A percentile compares a stretch with the other conserved stretches of the same genome.
These are phyloP conservation scores for Beauveria bassiana DNA, from an alignment of 2,329 filamentous ascomycete species.

Conservation along the genomic window DNA sequence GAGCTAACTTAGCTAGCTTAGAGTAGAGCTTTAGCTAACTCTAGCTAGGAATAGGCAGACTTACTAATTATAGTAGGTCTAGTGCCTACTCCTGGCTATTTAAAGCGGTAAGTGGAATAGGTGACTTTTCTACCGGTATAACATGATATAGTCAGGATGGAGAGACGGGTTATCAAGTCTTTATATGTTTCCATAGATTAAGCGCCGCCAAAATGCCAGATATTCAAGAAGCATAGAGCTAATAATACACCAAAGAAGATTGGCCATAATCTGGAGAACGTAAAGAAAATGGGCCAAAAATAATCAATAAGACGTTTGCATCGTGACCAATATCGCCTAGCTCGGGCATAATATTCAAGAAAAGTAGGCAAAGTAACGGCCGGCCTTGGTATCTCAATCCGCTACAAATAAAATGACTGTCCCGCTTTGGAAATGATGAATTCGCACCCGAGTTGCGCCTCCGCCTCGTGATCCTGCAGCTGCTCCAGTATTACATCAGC, in stretches of 20 bases:
- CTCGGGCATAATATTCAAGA: not conserved
- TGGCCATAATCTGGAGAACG: not conserved
- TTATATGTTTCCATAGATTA: not conserved
- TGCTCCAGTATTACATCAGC: slow-evolving; percentile 61
- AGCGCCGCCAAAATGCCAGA: not conserved
- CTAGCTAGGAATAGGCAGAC: too few relatives aligned
- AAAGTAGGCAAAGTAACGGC: slow-evolving; percentile 11
- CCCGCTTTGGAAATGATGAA: slow-evolving; percentile 67
- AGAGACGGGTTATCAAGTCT: too few relatives aligned
- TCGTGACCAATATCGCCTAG: not conserved
- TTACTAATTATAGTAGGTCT: too few relatives aligned
- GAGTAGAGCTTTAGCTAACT: too few relatives aligned
- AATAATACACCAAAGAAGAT: not conserved
- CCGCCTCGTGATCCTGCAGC: slow-evolving; percentile 57
- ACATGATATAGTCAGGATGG: too few relatives aligned
- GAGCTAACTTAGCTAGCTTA: too few relatives aligned
- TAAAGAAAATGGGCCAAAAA: not conserved
- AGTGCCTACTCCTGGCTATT: too few relatives aligned
- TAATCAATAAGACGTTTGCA: not conserved
- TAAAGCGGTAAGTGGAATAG: too few relatives aligned
- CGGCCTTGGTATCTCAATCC: slow-evolving; percentile 2
- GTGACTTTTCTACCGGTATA: too few relatives aligned
- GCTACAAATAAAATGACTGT: slow-evolving; percentile 46
- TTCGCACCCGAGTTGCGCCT: slow-evolving; percentile 64
- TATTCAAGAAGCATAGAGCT: not conserved